Evolutionary conservation across 2,329 filamentous ascomycete species (phyloP).

Genomic region (Talaromyces islandicus): DNA sequence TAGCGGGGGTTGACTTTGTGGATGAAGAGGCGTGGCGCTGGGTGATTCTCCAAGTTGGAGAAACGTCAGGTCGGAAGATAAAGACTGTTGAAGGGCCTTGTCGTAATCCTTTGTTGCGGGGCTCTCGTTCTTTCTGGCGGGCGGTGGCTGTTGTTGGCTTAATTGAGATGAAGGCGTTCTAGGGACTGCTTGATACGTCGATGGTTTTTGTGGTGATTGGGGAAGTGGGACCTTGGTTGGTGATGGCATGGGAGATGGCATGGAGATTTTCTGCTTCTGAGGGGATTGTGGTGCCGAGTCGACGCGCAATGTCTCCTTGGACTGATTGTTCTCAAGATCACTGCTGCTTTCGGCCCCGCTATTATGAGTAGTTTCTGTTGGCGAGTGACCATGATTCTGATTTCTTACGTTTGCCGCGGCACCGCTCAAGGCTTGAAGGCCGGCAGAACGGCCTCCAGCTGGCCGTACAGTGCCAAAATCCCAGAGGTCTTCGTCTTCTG

Average conservation of each 20-base stretch:
- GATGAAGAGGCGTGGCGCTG: neutral
- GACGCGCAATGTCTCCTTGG: conserved; percentile 33
- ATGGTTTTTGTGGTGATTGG: conserved; percentile 50
- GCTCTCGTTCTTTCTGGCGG: conserved; percentile 26
- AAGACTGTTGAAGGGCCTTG: conserved; percentile 34
- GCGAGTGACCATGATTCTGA: conserved; percentile 44
- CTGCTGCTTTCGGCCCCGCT: neutral
- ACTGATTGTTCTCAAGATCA: conserved; percentile 23
- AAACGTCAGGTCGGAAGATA: conserved; percentile 36
- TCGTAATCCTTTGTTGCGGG: conserved; percentile 36
- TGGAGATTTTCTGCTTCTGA: conserved; percentile 45
- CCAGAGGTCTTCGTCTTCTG: conserved; percentile 82
- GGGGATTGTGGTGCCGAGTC: conserved; percentile 54
- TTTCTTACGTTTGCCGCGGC: conserved; percentile 71
- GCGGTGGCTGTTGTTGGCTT: conserved; percentile 41
- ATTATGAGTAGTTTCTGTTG: neutral
- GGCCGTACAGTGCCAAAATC: conserved; percentile 95
- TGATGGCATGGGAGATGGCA: conserved; percentile 35
- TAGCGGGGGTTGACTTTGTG: conserved; percentile 11
- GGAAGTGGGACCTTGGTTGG: conserved; percentile 59
- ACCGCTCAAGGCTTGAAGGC: conserved; percentile 70
- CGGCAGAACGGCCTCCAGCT: conserved; percentile 56
- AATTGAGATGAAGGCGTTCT: conserved; percentile 35
- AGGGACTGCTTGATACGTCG: conserved; percentile 44
- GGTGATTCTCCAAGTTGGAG: conserved; percentile 30